Evolutionary conservation across 139 green algal species (phyloP).

Genomic region (Zygnema circumcarinatum): DNA sequence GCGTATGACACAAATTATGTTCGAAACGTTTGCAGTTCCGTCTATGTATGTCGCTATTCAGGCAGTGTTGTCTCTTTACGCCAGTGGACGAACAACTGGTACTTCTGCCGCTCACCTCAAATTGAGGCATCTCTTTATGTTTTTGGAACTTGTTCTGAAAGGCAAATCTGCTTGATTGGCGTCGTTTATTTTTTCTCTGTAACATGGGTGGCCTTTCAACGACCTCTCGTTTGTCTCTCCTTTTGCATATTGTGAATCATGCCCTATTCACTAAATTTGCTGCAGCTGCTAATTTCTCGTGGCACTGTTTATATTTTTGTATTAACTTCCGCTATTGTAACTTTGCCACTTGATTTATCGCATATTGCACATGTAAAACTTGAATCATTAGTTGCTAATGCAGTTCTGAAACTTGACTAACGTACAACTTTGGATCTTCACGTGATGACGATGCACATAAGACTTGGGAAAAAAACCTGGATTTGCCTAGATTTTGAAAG

Average conservation of each 20-base stretch:
- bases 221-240: neutral
- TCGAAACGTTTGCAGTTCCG: constrained; percentile 97
- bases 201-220: neutral
- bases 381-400: no score
- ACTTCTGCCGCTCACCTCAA: neutral
- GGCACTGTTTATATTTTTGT: no score
- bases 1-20: constrained; percentile 98
- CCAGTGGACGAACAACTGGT: constrained; percentile 94
- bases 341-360: no score
- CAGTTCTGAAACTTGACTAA: no score
- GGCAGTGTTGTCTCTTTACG: constrained; percentile 98
- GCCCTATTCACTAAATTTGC: no score
- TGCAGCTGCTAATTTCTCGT: no score
- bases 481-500: no score
- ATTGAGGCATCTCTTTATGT: constrained; percentile 4
- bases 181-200: neutral
- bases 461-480: no score
- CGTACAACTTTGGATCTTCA: no score
- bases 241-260: neutral
- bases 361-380: no score
- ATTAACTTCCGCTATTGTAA: no score
- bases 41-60: constrained; percentile 97
- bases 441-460: no score
- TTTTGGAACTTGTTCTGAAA: neutral
- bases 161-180: neutral